phyloP scores from a whole-genome alignment of 495 filamentous ascomycete species.

The Tuber borchii region DNA sequence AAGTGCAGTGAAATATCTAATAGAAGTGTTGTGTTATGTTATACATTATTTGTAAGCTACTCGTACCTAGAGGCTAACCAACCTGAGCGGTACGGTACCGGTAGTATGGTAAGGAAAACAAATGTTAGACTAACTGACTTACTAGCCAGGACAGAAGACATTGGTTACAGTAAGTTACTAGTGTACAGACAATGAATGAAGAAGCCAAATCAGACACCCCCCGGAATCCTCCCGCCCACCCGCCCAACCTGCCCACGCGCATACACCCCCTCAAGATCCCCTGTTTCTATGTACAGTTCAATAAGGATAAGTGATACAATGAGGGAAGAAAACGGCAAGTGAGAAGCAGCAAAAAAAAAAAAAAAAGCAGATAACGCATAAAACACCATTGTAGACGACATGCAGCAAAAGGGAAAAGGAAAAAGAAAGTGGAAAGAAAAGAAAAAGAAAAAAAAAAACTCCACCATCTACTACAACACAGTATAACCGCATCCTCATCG shows the following conservation, averaged over 20 bases:
- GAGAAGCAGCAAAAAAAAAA: not conserved
- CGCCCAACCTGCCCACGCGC: too few species aligned
- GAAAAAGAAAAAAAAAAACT: not conserved
- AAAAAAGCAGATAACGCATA: not conserved
- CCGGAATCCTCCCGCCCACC: not conserved
- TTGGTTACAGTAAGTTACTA: not conserved
- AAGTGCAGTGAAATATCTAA: not conserved
- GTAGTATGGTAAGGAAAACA: not conserved
- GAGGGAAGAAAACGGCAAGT: not conserved
- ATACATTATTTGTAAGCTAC: not conserved
- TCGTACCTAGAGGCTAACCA: not conserved
- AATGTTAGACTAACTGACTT: not conserved
- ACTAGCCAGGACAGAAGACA: not conserved
- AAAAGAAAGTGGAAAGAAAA: not conserved
- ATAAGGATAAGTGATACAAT: not conserved
- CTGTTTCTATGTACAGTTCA: not conserved
- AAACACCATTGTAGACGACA: not conserved
- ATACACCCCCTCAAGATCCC: not conserved
- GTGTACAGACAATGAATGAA: not conserved
- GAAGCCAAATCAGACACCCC: not conserved
- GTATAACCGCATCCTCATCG: not conserved
- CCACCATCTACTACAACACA: constrained; percentile 3
- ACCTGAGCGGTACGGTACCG: not conserved
- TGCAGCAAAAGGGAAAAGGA: not conserved
- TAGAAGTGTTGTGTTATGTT: not conserved